phyloP scores from a whole-genome alignment of 257 asterid genomes.

The Osmanthus fragrans region DNA sequence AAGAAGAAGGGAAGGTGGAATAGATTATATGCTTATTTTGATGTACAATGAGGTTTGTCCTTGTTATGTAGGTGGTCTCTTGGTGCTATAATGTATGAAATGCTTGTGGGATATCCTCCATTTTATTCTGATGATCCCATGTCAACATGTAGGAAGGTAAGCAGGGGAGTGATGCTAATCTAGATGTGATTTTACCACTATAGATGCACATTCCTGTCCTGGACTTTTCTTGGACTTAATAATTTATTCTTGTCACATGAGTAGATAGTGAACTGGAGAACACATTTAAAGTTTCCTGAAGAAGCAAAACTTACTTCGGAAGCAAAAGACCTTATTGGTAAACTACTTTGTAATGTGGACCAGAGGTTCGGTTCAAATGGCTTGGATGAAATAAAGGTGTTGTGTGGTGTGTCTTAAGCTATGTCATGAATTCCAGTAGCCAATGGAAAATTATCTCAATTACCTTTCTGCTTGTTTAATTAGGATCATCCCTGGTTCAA shows the following conservation, averaged over 20 bases:
- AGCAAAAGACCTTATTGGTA: constrained; percentile 86
- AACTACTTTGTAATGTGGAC: constrained; percentile 80
- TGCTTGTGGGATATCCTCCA: constrained; percentile 99
- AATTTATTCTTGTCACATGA: constrained; percentile 15
- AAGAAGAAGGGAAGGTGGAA: constrained; percentile 12
- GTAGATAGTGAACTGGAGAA: constrained; percentile 97
- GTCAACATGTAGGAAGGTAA: constrained; percentile 99
- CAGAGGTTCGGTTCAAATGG: constrained; percentile 93
- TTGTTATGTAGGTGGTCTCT: constrained; percentile 91
- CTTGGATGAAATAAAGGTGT: constrained; percentile 88
- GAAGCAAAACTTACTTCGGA: constrained; percentile 79
- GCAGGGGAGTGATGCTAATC: constrained; percentile 23
- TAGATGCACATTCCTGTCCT: constrained; percentile 8
- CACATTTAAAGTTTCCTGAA: constrained; percentile 88
- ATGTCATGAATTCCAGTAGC: constrained; percentile 28
- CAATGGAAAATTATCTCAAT: constrained; percentile 25
- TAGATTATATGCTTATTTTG: constrained; percentile 16
- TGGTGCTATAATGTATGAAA: constrained; percentile 98
- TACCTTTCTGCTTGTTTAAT: constrained; percentile 26
- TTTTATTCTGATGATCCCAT: constrained; percentile 98
- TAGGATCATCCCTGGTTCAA: constrained; percentile 88
- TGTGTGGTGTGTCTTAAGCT: constrained; percentile 49
- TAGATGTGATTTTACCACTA: constrained; percentile 10
- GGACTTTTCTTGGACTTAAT: neutral
- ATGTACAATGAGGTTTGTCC: constrained; percentile 24